These are phyloP conservation scores for Aphanomyces invadans DNA, from an alignment of 352 stramenopile species.

Conservation along the genomic window DNA sequence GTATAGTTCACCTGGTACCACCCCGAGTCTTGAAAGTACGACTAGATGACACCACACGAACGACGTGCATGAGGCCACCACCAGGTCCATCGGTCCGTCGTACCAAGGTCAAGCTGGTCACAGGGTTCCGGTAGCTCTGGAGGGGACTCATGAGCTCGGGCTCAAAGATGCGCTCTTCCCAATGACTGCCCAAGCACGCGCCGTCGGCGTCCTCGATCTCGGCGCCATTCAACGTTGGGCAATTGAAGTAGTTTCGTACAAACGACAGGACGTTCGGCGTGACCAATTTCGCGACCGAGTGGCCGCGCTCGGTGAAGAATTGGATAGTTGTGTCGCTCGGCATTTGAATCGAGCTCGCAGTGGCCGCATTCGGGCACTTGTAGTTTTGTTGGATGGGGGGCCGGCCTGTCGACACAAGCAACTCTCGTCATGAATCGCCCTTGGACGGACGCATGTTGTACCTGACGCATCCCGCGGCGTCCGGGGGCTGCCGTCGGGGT, in stretches of 20 bases:
- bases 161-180: conserved; percentile 78
- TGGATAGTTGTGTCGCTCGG: conserved; percentile 40
- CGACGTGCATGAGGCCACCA: neutral
- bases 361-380: conserved; percentile 48
- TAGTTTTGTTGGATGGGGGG: conserved; percentile 28
- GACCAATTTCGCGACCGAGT: conserved; percentile 56
- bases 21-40: conserved; percentile 76
- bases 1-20: conserved; percentile 65
- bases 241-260: conserved; percentile 62
- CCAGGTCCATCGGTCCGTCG: neutral
- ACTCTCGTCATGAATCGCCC: too few species aligned
- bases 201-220: conserved; percentile 75
- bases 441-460: too few species aligned
- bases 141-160: conserved; percentile 76
- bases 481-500: conserved; percentile 51
- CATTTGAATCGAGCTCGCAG: conserved; percentile 33
- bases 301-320: conserved; percentile 46
- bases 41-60: conserved; percentile 14
- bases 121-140: conserved; percentile 63
- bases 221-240: conserved; percentile 41
- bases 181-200: conserved; percentile 69
- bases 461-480: conserved; percentile 41
- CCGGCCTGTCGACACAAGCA: conserved; percentile 25
- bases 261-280: conserved; percentile 53
- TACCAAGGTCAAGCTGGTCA: conserved; percentile 54